Evolutionary conservation across 257 asterid species (phyloP).

Genomic region (Coffea eugenioides): DNA sequence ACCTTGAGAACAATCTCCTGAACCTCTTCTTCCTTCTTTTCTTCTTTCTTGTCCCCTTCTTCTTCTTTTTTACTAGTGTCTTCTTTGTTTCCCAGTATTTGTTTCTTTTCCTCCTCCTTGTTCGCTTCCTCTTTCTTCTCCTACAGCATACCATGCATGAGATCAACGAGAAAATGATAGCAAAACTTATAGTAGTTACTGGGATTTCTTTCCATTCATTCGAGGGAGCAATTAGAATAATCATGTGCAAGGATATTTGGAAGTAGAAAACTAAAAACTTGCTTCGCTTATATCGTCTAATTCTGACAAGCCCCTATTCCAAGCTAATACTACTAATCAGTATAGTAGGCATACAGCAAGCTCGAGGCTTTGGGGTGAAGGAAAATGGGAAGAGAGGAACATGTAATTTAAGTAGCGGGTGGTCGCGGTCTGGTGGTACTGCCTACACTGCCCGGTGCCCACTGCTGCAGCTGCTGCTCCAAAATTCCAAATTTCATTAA

Average conservation of each 20-base stretch:
- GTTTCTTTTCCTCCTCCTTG: conserved; percentile 20
- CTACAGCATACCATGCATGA: not conserved
- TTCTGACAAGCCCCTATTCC: not conserved
- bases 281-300: not conserved
- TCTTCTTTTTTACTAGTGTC: not conserved
- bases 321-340: no score
- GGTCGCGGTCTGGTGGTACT: no score
- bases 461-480: no score
- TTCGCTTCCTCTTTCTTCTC: conserved; percentile 38
- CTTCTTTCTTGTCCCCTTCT: conserved; percentile 14
- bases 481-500: no score
- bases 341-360: no score
- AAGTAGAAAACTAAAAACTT: not conserved
- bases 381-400: no score
- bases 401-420: no score
- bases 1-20: conserved; percentile 70
- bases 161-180: no score
- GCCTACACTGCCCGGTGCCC: no score
- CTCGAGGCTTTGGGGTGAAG: no score
- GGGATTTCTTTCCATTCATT: no score
- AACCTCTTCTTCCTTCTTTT: conserved; percentile 25
- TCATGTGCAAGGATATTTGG: not conserved
- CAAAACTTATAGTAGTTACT: no score
- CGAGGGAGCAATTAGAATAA: not conserved
- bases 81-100: conserved; percentile 18